phyloP scores from a whole-genome alignment of 2,329 filamentous ascomycete genomes.

The Pseudogymnoascus sp. region DNA sequence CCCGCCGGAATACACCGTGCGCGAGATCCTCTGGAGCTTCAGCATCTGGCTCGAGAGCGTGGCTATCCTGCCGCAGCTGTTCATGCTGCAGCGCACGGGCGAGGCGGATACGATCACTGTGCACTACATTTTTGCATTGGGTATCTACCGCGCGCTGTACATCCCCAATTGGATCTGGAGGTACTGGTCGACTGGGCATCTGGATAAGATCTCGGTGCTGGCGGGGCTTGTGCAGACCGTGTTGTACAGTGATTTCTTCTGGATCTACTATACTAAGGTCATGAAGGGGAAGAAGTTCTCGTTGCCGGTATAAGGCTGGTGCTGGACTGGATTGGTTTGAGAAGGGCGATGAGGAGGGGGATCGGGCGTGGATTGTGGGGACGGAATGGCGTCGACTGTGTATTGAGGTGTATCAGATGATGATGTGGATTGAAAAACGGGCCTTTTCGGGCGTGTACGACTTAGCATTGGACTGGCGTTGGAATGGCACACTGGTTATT shows the following conservation, averaged over 20 bases:
- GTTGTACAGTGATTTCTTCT: constrained; percentile 98
- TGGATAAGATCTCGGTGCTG: constrained; percentile 78
- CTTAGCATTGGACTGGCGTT: constrained; percentile 6
- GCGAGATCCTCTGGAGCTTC: constrained; percentile 93
- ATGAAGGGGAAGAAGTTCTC: constrained; percentile 85
- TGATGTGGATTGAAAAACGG: neutral
- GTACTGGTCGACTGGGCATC: constrained; percentile 70
- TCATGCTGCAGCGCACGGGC: constrained; percentile 95
- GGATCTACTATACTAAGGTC: constrained; percentile 97
- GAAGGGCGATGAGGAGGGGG: neutral
- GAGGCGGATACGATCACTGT: constrained; percentile 99
- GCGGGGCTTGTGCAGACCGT: constrained; percentile 90
- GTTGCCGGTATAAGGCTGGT: constrained; percentile 60
- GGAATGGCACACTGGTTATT: constrained; percentile 4
- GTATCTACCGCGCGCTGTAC: constrained; percentile 84
- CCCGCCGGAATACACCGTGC: constrained; percentile 72
- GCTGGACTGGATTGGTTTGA: neutral
- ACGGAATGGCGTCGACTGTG: neutral
- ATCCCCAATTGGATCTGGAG: constrained; percentile 98
- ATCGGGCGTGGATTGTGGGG: neutral
- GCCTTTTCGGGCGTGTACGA: neutral
- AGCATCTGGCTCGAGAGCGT: constrained; percentile 97
- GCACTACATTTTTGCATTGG: constrained; percentile 92
- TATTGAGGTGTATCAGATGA: neutral
- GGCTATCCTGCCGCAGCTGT: constrained; percentile 92